Evolutionary conservation across 2,329 filamentous ascomycete genomes (phyloP), one percentile per base, ranked within the genome.

Genomic region (Massarina eburnea): DNA sequence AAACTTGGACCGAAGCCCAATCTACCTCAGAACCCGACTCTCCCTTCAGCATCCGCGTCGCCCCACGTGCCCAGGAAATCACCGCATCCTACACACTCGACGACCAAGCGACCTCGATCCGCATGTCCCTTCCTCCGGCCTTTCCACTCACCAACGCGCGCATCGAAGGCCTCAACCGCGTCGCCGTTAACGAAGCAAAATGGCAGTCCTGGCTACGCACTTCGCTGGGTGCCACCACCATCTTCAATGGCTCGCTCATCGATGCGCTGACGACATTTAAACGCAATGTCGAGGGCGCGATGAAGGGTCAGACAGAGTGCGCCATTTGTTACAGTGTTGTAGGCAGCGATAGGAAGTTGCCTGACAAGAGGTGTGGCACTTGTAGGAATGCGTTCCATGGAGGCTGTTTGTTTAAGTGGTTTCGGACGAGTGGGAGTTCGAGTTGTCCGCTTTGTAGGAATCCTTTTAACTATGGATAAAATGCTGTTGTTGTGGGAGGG

Each of bases 301-400:
- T 99, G 55, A 94, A 95, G 73, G 94, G 91, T 27, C 91, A 97
- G 71, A 88, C 82, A 17, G 94, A 99, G 71, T 99, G 94, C 66
- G 90, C 94, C 8, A 97, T 97, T 66, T 97, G 92, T 76, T 97
- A 97, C 75, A 91, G 86, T 48, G 91, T 99, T 64, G 89, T 99
- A 53, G 89, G 89, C 15, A 83, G 82, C 7, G 91, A 96, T 68
- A 89, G 89, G 76, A 87, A 88, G 70, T 83, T 95, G 68, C 94
- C 94, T 0, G 92, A 94, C 68, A 97, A 97, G 78, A 80, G 83
- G 43, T 99, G 94, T 70, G 78, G 81, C 37, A 97, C 92, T 1
- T 99, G 94, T 79, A 92, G 91, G 77, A 92, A 99, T 71, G 76
- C 88, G 42, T 99, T 97, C 76, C 94, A 99, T 71, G 81, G 86